Percentiles rank a stretch among this genome's conserved stretches.
phyloP scores from a whole-genome alignment of 2,329 filamentous ascomycete species.

The Triangularia verruculosa region DNA sequence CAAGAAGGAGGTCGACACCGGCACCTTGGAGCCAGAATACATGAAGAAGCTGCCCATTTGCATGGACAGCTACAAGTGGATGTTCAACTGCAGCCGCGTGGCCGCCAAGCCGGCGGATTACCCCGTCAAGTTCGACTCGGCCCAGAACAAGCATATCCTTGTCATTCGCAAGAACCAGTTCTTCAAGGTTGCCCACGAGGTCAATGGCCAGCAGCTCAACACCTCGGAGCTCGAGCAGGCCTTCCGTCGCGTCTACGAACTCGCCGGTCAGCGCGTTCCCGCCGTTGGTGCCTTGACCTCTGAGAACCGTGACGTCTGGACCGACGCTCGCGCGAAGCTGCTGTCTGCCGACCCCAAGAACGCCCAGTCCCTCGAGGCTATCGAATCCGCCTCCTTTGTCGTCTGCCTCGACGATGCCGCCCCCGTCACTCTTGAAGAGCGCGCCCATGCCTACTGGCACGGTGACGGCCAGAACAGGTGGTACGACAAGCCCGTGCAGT shows the following conservation, averaged over 20 bases:
- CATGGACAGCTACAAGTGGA: slow-evolving; percentile 98
- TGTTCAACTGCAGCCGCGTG: slow-evolving; percentile 94
- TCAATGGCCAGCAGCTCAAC: slow-evolving; percentile 81
- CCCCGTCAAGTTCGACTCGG: slow-evolving; percentile 72
- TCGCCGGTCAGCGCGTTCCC: slow-evolving; percentile 64
- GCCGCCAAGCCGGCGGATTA: slow-evolving; percentile 79
- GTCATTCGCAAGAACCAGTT: slow-evolving; percentile 95
- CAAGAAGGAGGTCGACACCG: slow-evolving; percentile 83
- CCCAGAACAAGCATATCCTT: slow-evolving; percentile 81
- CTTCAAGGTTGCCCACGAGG: slow-evolving; percentile 84
- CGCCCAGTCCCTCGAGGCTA: slow-evolving; percentile 69
- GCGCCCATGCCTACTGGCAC: slow-evolving; percentile 96
- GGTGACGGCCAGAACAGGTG: slow-evolving; percentile 93
- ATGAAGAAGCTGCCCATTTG: slow-evolving; percentile 97
- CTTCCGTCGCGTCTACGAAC: slow-evolving; percentile 79
- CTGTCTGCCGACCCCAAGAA: slow-evolving; percentile 77
- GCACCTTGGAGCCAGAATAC: slow-evolving; percentile 90
- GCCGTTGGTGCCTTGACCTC: slow-evolving; percentile 82
- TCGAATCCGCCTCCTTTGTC: slow-evolving; percentile 86
- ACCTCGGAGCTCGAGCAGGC: slow-evolving; percentile 85
- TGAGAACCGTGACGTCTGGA: slow-evolving; percentile 91
- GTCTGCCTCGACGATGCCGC: slow-evolving; percentile 90
- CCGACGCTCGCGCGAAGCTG: slow-evolving; percentile 75
- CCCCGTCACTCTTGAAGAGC: slow-evolving; percentile 92
- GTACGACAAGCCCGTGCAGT: slow-evolving; percentile 97